Base-by-base conservation (phyloP, 495 filamentous ascomycete genomes). In the Daldinia bambusicola region DNA sequence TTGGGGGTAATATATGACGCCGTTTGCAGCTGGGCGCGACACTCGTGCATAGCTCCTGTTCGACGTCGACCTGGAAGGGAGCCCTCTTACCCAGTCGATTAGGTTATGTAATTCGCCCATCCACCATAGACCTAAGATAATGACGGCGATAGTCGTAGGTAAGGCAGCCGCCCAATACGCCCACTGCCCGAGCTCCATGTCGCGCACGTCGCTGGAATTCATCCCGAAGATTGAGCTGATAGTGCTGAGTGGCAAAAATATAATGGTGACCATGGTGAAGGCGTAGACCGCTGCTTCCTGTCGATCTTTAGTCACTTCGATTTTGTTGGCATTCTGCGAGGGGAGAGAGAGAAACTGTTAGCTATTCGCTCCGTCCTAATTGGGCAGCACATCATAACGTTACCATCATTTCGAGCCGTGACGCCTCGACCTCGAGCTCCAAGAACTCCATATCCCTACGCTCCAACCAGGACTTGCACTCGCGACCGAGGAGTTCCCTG, bases 221-320 rank as follows among this genome's bases (percentile, higher is more conserved):
- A 90, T 87, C 14, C 88, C 89, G 65, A 89, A 89, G 5, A 90
- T 74, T 4, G 85, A 86, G 5, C 87, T 89, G 74, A 89, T 89
- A 75, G 89, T 89, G 20, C 83, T 85, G 1, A 89, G 77, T n/a
- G 88, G 88, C 34, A 90, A 79, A 75, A 89, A 89, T 34, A 90
- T 85, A 61, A 90, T 86, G 43, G 86, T 89, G 74, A 89, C 87
- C 34, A 89, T 86, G n/a, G 88, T 90, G 72, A 90, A 89, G 16
- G 45, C 84, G 68, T 85, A 86, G 36, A 88, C 79, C 13, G 83
- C 80, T 18, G 81, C 78, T 45, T 87, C 82, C 75, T 84, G 81
- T 26, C 76, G 74, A 69, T 83, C 80, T 55, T 81, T 81, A 55
- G 75, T 82, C 20, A 66, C 68, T 55, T 80, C 74, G 31, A 82